Conservation (phyloP, 345 rosid genomes). For the Eucalyptus guilfoylei region DNA sequence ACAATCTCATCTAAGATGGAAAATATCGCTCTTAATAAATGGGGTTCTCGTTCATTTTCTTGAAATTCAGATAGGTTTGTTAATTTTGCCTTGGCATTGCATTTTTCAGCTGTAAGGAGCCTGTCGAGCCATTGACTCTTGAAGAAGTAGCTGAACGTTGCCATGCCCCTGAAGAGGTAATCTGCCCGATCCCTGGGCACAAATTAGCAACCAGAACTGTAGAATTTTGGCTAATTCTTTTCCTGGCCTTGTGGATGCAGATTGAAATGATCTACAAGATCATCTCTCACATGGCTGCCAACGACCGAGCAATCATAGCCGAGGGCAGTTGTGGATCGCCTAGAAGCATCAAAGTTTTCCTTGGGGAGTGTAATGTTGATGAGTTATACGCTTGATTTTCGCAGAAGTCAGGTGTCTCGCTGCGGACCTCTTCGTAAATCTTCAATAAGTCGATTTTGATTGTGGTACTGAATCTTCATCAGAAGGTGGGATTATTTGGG, state of each 20-base stretch:
- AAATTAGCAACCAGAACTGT: background rate
- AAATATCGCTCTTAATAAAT: background rate
- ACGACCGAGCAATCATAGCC: constrained; percentile 80
- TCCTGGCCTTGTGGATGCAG: constrained; percentile 24
- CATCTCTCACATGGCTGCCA: constrained; percentile 90
- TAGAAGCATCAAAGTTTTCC: constrained; percentile 72
- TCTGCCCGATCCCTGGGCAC: background rate
- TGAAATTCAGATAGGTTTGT: background rate
- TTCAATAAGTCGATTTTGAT: background rate
- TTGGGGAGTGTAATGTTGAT: constrained; percentile 80
- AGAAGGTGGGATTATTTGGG: background rate
- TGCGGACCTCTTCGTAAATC: background rate
- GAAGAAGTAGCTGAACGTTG: constrained; percentile 88
- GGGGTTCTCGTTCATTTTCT: background rate
- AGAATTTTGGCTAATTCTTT: background rate
- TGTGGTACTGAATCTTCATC: background rate
- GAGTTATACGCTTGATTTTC: constrained; percentile 30
- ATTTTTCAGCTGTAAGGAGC: constrained; percentile 71
- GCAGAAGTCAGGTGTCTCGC: background rate
- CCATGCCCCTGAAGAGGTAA: constrained; percentile 77
- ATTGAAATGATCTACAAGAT: constrained; percentile 98
- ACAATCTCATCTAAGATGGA: background rate
- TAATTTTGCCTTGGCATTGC: background rate
- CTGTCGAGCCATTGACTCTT: constrained; percentile 78
- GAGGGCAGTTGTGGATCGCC: constrained; percentile 97